Evolutionary conservation across 768 basidiomycete species (phyloP), one percentile per base, ranked within the genome.

Genomic region (Xerocomellus chrysenteron): DNA sequence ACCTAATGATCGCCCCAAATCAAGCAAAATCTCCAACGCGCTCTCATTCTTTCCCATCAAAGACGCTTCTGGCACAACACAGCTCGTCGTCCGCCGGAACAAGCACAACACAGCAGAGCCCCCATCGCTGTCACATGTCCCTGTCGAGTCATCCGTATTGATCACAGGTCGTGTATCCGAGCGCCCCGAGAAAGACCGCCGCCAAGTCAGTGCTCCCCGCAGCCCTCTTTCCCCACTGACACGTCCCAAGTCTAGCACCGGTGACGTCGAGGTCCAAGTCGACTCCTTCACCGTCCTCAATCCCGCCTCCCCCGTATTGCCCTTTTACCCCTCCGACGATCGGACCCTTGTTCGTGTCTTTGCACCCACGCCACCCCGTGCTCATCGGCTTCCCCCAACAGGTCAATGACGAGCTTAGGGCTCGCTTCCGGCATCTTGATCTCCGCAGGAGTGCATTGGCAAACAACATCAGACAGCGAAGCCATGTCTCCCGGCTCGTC

Each of bases 31-130:
- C 17, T 78, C 77, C 52, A 86, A 84, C 72, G 74, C 72, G 49
- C 74, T 94, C 64, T 90, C 90, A 54, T 98, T 98, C 78, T 92
- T 89, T 75, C 87, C 86, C 33, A 81, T 97, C 68, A 88, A 84
- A 65, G 94, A 95, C 72, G 79, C 86, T 42, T 80, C 80, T 60
- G 90, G 91, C 36, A 83, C 80, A 0, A 82, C 88, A 3, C 94
- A 98, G 73, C 85, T 98, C 56, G 80, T 92, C 68, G 80, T 84
- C 43, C 73, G 82, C 67, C 80, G 82, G 61, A 65, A 75, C 59
- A 60, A 72, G 7, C 59, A 24, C 51, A 35, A 58, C 48, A 50
- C n/a, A 45, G 50, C 21, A 45, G 36, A 68, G 55, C 70, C 81
- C 48, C 67, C 76, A 24, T 59, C 71, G 39, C 81, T 94, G 60